A percentile compares a stretch with the other conserved stretches of the same genome.
Conservation (phyloP, 768 basidiomycete species). For the Wakefieldia striispora region DNA sequence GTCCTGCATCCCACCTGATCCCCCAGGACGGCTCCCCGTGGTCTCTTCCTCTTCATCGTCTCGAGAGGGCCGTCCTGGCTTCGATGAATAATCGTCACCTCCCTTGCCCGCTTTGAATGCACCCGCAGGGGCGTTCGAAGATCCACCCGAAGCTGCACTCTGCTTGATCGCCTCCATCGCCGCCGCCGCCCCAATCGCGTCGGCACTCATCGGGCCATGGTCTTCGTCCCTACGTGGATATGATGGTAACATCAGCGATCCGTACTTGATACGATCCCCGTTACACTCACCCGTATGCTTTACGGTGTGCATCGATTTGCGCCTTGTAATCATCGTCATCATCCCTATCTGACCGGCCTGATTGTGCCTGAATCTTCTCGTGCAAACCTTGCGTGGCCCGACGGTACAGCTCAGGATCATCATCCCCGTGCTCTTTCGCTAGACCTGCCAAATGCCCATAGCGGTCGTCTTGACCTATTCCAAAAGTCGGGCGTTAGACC, state of each 20-base stretch:
- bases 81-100: not conserved
- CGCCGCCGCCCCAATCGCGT: slow-evolving; percentile 28
- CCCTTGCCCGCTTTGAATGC: slow-evolving; percentile 10
- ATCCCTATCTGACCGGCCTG: not conserved
- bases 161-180: slow-evolving; percentile 33
- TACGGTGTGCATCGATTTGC: slow-evolving; percentile 28
- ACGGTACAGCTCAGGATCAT: slow-evolving; percentile 19
- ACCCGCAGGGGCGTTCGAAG: slow-evolving; percentile 17
- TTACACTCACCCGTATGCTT: slow-evolving; percentile 30
- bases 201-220: slow-evolving; percentile 25
- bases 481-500: slow-evolving; percentile 2
- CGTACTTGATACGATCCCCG: not conserved
- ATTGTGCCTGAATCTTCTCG: slow-evolving; percentile 18
- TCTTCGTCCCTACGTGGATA: slow-evolving; percentile 12
- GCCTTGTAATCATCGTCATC: slow-evolving; percentile 14
- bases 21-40: slow-evolving; percentile 1
- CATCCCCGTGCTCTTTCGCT: slow-evolving; percentile 15
- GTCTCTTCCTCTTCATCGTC: slow-evolving; percentile 12
- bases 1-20: slow-evolving; percentile 25
- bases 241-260: not conserved
- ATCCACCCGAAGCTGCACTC: slow-evolving; percentile 8
- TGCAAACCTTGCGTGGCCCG: slow-evolving; percentile 24
- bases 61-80: not conserved
- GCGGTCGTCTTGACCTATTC: slow-evolving; percentile 17
- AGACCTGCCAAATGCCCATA: slow-evolving; percentile 16